These are phyloP conservation scores for Fusarium paranaense DNA, from an alignment of 2,329 filamentous ascomycete species.

Conservation along the genomic window DNA sequence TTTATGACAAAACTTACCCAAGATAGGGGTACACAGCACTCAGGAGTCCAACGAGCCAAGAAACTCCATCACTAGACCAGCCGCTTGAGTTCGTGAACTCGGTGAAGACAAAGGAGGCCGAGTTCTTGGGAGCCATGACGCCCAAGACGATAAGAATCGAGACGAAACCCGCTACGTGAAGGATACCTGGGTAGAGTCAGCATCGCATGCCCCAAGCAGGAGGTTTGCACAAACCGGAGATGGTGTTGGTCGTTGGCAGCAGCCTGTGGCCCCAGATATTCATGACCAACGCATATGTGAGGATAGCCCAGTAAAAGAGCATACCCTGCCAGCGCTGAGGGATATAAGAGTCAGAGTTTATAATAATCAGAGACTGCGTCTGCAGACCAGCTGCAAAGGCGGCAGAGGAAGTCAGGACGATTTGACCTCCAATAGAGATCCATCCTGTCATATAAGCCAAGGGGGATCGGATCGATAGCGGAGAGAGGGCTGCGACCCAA, in stretches of 20 bases:
- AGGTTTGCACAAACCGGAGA: slow-evolving; percentile 19
- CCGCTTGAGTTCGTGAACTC: slow-evolving; percentile 49
- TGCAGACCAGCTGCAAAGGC: slow-evolving; percentile 60
- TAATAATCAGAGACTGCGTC: slow-evolving; percentile 55
- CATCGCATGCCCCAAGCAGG: not conserved
- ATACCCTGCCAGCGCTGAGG: slow-evolving; percentile 59
- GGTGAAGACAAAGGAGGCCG: slow-evolving; percentile 46
- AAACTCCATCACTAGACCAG: slow-evolving; percentile 47
- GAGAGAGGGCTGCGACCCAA: slow-evolving; percentile 35
- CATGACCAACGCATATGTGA: slow-evolving; percentile 51
- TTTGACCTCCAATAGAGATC: slow-evolving; percentile 58
- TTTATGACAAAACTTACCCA: slow-evolving; percentile 38
- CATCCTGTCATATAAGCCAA: slow-evolving; percentile 30
- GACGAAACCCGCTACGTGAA: slow-evolving; percentile 46
- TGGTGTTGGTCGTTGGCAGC: slow-evolving; percentile 51
- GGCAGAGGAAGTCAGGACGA: slow-evolving; percentile 59
- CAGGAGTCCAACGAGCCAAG: slow-evolving; percentile 49
- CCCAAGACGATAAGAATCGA: slow-evolving; percentile 45
- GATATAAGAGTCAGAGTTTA: slow-evolving; percentile 55
- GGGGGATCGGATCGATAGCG: slow-evolving; percentile 11
- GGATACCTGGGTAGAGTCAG: slow-evolving; percentile 17
- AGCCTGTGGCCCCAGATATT: slow-evolving; percentile 57
- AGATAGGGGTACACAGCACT: slow-evolving; percentile 50
- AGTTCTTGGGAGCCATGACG: slow-evolving; percentile 48
- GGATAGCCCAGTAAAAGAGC: slow-evolving; percentile 59